Evolutionary conservation across 805 yeast species (phyloP).

Genomic region (Wickerhamiella musiphila): DNA sequence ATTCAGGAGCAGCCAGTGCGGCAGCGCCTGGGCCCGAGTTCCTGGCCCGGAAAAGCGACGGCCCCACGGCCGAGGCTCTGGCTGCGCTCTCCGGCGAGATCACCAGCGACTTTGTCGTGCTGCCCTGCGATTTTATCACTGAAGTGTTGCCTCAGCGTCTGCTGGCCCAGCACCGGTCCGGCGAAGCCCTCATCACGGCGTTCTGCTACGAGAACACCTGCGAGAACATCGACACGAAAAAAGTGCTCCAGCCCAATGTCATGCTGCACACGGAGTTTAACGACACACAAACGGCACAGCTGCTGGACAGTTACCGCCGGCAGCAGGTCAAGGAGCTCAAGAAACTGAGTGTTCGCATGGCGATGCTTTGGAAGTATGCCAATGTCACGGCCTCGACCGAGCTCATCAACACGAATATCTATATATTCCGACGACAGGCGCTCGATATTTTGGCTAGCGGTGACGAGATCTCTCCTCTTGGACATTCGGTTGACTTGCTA

Average conservation of each 20-base stretch:
- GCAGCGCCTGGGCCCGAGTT: not conserved
- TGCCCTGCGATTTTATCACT: constrained; percentile 90
- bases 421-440: constrained; percentile 40
- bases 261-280: constrained; percentile 26
- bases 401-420: constrained; percentile 56
- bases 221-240: constrained; percentile 58
- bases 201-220: constrained; percentile 59
- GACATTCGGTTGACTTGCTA: constrained; percentile 21
- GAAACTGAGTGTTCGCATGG: constrained; percentile 61
- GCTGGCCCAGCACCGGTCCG: constrained; percentile 66
- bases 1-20: too few relatives aligned
- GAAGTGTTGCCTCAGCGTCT: constrained; percentile 81
- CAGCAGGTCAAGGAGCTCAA: constrained; percentile 56
- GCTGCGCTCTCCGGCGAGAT: constrained; percentile 8
- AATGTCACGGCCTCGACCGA: constrained; percentile 59
- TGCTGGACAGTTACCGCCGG: constrained; percentile 57
- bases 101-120: constrained; percentile 45
- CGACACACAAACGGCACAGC: constrained; percentile 21
- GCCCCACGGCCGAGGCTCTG: constrained; percentile 11
- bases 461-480: constrained; percentile 8
- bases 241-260: constrained; percentile 47
- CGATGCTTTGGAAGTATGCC: constrained; percentile 80
- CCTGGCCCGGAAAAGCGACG: constrained; percentile 5
- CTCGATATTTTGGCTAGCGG: constrained; percentile 31
- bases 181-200: constrained; percentile 48